Evolutionary conservation across 805 yeast species (phyloP).

Genomic region (Saccharomycopsis sp.): DNA sequence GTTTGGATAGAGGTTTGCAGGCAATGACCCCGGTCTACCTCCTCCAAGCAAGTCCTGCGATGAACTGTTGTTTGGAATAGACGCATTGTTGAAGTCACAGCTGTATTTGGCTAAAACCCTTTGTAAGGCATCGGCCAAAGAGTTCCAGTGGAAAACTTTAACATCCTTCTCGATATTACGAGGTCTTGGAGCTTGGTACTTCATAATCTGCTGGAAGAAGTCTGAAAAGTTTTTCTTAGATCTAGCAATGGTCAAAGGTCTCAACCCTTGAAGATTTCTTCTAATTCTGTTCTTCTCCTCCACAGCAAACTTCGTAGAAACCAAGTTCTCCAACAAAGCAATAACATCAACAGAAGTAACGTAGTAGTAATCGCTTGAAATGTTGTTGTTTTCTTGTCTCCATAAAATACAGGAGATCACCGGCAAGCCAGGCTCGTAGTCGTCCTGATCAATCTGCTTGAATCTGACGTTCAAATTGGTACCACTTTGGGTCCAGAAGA

Average conservation of each 20-base stretch:
- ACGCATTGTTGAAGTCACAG: conserved; percentile 7
- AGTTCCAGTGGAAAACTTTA: conserved; percentile 57
- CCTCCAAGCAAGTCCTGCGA: conserved; percentile 21
- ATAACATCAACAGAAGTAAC: conserved; percentile 65
- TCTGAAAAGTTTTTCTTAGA: conserved; percentile 27
- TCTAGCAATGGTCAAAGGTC: conserved; percentile 54
- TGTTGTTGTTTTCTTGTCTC: conserved; percentile 33
- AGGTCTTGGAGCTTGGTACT: conserved; percentile 57
- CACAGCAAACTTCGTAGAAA: conserved; percentile 47
- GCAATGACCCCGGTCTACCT: neutral
- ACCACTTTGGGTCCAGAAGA: conserved; percentile 27
- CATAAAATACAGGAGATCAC: conserved; percentile 56
- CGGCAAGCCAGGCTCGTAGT: conserved; percentile 35
- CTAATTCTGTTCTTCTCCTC: conserved; percentile 68
- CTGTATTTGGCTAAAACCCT: conserved; percentile 54
- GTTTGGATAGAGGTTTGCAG: neutral
- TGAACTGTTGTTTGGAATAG: conserved; percentile 24
- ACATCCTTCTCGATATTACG: conserved; percentile 66
- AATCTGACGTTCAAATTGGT: conserved; percentile 28
- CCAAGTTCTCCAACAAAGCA: conserved; percentile 47
- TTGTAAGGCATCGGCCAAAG: conserved; percentile 44
- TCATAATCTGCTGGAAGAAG: conserved; percentile 48
- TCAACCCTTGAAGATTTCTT: conserved; percentile 56
- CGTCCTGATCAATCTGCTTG: conserved; percentile 33
- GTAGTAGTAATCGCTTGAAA: conserved; percentile 42